A percentile compares a stretch with the other conserved stretches of the same genome.
phyloP scores from a whole-genome alignment of 2,329 filamentous ascomycete species.

The Fusarium stilboides region DNA sequence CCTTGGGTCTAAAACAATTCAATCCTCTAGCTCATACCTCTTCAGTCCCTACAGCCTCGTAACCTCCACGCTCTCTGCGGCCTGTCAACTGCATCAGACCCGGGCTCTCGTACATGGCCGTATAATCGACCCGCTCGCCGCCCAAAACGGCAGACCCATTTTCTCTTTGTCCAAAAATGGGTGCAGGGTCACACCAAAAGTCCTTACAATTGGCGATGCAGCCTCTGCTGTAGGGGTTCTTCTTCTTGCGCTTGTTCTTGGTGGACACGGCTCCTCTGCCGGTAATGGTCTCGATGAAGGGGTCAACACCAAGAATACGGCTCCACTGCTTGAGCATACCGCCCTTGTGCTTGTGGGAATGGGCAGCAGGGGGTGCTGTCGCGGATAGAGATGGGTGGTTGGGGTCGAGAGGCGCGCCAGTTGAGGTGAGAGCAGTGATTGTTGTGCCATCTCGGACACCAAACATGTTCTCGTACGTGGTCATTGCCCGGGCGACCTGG shows the following conservation, averaged over 20 bases:
- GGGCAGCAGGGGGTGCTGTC: slow-evolving; percentile 59
- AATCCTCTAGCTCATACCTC: slow-evolving; percentile 57
- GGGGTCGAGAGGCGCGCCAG: slow-evolving; percentile 79
- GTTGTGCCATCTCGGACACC: slow-evolving; percentile 75
- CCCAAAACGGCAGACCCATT: slow-evolving; percentile 83
- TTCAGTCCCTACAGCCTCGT: slow-evolving; percentile 74
- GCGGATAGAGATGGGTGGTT: slow-evolving; percentile 75
- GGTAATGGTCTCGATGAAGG: slow-evolving; percentile 92
- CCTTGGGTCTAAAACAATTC: slow-evolving; percentile 17
- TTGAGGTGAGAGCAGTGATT: slow-evolving; percentile 83
- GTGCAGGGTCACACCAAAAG: slow-evolving; percentile 94
- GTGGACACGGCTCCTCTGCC: slow-evolving; percentile 80
- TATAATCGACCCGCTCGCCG: slow-evolving; percentile 88
- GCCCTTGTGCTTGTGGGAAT: slow-evolving; percentile 69
- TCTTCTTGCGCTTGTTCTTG: slow-evolving; percentile 68
- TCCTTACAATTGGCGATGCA: slow-evolving; percentile 92
- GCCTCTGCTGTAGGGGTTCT: slow-evolving; percentile 89
- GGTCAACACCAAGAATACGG: slow-evolving; percentile 89
- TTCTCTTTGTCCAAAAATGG: slow-evolving; percentile 82
- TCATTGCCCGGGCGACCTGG: slow-evolving; percentile 92
- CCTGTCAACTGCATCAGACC: slow-evolving; percentile 72
- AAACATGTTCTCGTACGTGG: slow-evolving; percentile 97
- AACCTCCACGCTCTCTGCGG: slow-evolving; percentile 68
- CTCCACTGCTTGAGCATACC: slow-evolving; percentile 86
- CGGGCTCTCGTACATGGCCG: slow-evolving; percentile 89